phyloP scores from a whole-genome alignment of 176 grass and related monocot genomes.

The Hordeum marinum region DNA sequence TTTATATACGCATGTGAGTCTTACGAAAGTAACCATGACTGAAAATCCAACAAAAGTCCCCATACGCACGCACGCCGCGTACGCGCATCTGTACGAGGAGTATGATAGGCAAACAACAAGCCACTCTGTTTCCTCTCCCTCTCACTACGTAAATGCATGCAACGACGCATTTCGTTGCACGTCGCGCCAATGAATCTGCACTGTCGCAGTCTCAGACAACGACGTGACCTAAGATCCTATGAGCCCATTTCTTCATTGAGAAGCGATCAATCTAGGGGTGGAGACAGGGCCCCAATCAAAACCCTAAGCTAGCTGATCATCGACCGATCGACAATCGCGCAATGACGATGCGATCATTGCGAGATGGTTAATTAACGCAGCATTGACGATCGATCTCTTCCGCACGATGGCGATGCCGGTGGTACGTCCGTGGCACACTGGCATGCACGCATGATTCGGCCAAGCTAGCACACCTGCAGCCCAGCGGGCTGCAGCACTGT shows the following conservation, averaged over 20 bases:
- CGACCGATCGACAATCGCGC: not conserved
- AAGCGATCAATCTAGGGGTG: not conserved
- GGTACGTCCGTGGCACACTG: not conserved
- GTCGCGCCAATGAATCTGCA: not conserved
- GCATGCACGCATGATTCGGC: not conserved
- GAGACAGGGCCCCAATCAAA: not conserved
- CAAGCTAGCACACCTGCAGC: not conserved
- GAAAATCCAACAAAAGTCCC: no score
- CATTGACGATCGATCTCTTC: constrained; percentile 19
- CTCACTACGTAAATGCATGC: constrained; percentile 10
- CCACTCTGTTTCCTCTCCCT: constrained; percentile 17
- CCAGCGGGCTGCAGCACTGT: not conserved
- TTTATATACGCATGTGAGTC: no score
- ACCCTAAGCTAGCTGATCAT: not conserved
- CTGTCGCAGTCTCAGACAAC: not conserved
- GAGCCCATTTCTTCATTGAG: not conserved
- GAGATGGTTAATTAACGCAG: not conserved
- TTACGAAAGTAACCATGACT: no score
- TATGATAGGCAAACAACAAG: not conserved
- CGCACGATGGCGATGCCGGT: not conserved
- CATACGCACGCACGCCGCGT: no score
- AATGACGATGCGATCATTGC: not conserved
- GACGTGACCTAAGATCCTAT: not conserved
- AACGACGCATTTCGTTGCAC: not conserved
- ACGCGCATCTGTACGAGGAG: not conserved